Percentiles rank a stretch among this genome's conserved stretches.
phyloP scores from a whole-genome alignment of 1,139 yeast species.

The Nadsonia commutata region DNA sequence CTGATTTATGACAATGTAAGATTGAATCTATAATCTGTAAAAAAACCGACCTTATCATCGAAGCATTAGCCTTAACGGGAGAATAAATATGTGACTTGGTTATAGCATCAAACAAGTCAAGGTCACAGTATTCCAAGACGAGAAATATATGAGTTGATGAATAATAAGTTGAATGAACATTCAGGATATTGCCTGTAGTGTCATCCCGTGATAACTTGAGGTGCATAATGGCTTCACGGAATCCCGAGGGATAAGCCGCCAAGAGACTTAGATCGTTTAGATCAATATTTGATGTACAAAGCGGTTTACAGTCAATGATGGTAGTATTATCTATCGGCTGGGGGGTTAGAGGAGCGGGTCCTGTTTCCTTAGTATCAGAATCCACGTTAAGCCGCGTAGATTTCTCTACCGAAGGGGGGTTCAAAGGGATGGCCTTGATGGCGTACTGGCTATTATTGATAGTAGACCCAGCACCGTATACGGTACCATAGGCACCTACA shows the following conservation, averaged over 20 bases:
- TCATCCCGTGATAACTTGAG: conserved; percentile 42
- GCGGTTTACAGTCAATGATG: conserved; percentile 13
- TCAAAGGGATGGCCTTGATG: conserved; percentile 55
- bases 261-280: conserved; percentile 10
- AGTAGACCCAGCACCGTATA: conserved; percentile 52
- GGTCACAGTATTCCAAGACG: conserved; percentile 70
- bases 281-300: conserved; percentile 12
- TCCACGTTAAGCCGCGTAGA: too few relatives aligned
- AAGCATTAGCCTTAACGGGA: conserved; percentile 32
- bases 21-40: conserved; percentile 63
- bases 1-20: conserved; percentile 48
- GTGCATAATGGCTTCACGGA: conserved; percentile 11
- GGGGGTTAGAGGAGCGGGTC: too few relatives aligned
- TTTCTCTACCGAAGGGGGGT: too few relatives aligned
- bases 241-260: conserved; percentile 4
- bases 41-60: conserved; percentile 61
- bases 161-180: conserved; percentile 56
- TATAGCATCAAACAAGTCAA: conserved; percentile 70
- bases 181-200: conserved; percentile 55
- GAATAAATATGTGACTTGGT: conserved; percentile 47
- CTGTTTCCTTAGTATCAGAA: too few relatives aligned
- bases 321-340: background rate
- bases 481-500: conserved; percentile 80
- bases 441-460: conserved; percentile 42
- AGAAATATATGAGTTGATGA: conserved; percentile 34